These are phyloP conservation scores for Scutellaria galericulata DNA, from an alignment of 257 asterid species.

Conservation along the genomic window DNA sequence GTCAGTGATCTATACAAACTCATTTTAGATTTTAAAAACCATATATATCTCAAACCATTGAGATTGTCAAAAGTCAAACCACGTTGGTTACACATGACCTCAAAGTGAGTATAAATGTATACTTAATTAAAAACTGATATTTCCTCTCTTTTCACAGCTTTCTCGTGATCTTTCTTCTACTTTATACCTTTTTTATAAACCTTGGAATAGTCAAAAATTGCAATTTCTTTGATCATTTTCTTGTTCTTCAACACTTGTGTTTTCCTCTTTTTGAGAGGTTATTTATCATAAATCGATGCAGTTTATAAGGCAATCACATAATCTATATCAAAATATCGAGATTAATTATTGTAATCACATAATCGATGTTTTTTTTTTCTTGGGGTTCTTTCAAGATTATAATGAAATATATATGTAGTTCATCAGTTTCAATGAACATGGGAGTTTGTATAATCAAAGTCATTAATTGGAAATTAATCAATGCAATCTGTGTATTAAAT, in stretches of 20 bases:
- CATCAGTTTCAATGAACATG: conserved; percentile 37
- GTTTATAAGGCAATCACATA: too few relatives aligned
- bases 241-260: too few relatives aligned
- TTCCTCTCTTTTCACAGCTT: too few relatives aligned
- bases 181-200: too few relatives aligned
- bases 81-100: conserved; percentile 6
- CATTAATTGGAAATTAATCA: conserved; percentile 42
- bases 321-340: too few relatives aligned
- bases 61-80: conserved; percentile 21
- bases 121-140: too few relatives aligned
- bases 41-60: conserved; percentile 21
- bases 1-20: conserved; percentile 26
- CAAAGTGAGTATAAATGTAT: not conserved
- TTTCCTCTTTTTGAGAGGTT: too few relatives aligned
- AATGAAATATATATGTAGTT: conserved; percentile 1
- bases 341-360: too few relatives aligned
- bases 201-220: too few relatives aligned
- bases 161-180: too few relatives aligned
- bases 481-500: conserved; percentile 44
- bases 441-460: conserved; percentile 35
- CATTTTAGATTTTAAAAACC: not conserved
- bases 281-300: too few relatives aligned
- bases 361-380: not conserved
- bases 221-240: too few relatives aligned
- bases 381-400: not conserved